These are phyloP conservation scores for Acanthamoeba culbertsoni DNA, from an alignment of 208 protist species.

Conservation along the genomic window DNA sequence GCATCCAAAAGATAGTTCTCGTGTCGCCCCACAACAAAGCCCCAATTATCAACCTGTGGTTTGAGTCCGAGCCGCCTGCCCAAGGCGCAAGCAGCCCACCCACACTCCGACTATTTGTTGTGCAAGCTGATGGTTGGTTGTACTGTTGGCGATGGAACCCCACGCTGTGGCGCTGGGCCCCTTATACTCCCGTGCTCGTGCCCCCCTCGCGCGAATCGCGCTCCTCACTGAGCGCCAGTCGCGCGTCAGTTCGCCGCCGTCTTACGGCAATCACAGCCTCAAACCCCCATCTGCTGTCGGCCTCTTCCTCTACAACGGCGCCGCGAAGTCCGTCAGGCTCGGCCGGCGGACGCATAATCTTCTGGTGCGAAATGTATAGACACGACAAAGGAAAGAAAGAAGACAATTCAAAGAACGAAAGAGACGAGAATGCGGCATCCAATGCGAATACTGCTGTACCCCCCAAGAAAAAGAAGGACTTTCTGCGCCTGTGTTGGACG, in stretches of 20 bases:
- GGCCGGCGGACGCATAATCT: background rate
- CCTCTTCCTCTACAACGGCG: background rate
- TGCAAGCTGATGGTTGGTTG: background rate
- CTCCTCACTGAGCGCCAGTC: background rate
- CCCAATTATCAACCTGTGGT: slow-evolving; percentile 24
- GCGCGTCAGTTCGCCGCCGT: background rate
- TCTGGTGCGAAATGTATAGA: background rate
- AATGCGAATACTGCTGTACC: background rate
- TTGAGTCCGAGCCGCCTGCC: background rate
- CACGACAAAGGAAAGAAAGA: background rate
- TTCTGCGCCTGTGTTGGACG: background rate
- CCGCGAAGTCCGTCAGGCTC: background rate
- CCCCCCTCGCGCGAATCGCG: background rate
- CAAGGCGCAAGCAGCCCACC: background rate
- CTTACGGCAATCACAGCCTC: background rate
- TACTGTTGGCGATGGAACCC: background rate
- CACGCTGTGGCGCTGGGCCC: background rate
- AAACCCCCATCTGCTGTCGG: background rate
- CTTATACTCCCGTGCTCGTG: background rate
- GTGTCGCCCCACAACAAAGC: background rate
- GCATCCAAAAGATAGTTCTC: slow-evolving; percentile 5
- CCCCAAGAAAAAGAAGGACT: background rate
- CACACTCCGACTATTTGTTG: background rate
- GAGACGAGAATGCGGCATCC: background rate
- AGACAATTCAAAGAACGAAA: background rate